Conservation (phyloP, 1,284 basidiomycete species). For the Coniferiporia sulphurascens region DNA sequence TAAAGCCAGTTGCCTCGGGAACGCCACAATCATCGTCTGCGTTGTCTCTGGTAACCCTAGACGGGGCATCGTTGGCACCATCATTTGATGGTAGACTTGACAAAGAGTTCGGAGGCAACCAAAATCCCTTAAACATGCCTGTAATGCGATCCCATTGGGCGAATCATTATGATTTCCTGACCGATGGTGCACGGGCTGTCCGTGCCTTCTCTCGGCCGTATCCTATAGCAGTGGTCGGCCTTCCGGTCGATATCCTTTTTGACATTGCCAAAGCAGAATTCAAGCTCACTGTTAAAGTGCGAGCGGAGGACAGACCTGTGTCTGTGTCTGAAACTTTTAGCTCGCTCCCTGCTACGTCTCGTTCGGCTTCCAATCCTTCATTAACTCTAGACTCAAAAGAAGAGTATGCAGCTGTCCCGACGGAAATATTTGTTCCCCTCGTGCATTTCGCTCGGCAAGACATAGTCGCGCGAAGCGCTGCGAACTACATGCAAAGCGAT, state of each 20-base stretch:
- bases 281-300: constrained; percentile 60
- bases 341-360: constrained; percentile 15
- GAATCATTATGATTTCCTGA: constrained; percentile 64
- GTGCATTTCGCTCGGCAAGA: constrained; percentile 76
- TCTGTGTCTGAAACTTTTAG: background rate
- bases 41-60: constrained; percentile 15
- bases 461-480: constrained; percentile 26
- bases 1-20: constrained; percentile 5
- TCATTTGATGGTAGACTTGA: constrained; percentile 12
- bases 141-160: constrained; percentile 24
- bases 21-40: constrained; percentile 7
- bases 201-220: constrained; percentile 82
- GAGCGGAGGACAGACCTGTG: constrained; percentile 43
- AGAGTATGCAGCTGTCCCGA: constrained; percentile 44
- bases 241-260: constrained; percentile 64
- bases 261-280: constrained; percentile 70
- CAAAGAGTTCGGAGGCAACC: background rate
- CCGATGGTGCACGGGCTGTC: constrained; percentile 78
- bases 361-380: too few species aligned
- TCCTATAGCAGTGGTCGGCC: constrained; percentile 71
- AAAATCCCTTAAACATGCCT: background rate
- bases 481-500: constrained; percentile 18
- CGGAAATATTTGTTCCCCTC: constrained; percentile 84
- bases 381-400: constrained; percentile 11
- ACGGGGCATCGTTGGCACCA: constrained; percentile 11